Evolutionary conservation across 2,329 filamentous ascomycete genomes (phyloP), one percentile per base, ranked within the genome.

Genomic region (Talaromyces rugulosus): DNA sequence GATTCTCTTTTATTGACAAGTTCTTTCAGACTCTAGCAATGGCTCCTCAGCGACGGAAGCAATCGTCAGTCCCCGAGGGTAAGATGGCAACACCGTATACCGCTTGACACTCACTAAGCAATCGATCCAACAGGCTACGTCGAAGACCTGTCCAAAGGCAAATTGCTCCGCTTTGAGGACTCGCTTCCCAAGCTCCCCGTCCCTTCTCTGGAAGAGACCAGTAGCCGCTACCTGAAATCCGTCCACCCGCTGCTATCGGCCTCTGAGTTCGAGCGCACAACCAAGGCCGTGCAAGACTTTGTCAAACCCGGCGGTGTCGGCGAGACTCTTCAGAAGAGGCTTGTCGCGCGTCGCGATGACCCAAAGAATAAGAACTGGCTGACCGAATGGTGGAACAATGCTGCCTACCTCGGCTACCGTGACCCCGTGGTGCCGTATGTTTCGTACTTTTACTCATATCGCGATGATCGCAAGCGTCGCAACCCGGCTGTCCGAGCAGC

Each of bases 391-490:
- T 99, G 95, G 95, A 98, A 99, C 76, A 87, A 96, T 59, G 87
- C 88, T 4, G 95, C 95, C 62, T 99, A 99, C 79, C 87, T 99
- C 67, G 85, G 81, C 67, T 98, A 98, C 82, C 90, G 94, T 67
- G 95, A 98, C 76, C 95, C 95, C 11, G 91, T 99, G 54, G 91
- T 98, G 18, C 95, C 95, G 64, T 99, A 98, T 75, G 95, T 99
- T 72, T 96, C 92, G 78, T 99, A 99, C 85, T 99, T 99, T 82
- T 99, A 99, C 82, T 97, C 93, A 60, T 94, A 98, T 81, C 87
- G 92, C 68, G 95, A 99, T 78, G 96, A 99, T 78, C 88, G 91
- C 69, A 85, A 88, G 73, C 87, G 94, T 67, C 88, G 92, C 65
- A 87, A 97, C 76, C 95, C 95, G 0, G 89, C 90, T 65, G 96